Conservation (phyloP, 192 early-diverging fungal species). For the Entomortierella parvispora region DNA sequence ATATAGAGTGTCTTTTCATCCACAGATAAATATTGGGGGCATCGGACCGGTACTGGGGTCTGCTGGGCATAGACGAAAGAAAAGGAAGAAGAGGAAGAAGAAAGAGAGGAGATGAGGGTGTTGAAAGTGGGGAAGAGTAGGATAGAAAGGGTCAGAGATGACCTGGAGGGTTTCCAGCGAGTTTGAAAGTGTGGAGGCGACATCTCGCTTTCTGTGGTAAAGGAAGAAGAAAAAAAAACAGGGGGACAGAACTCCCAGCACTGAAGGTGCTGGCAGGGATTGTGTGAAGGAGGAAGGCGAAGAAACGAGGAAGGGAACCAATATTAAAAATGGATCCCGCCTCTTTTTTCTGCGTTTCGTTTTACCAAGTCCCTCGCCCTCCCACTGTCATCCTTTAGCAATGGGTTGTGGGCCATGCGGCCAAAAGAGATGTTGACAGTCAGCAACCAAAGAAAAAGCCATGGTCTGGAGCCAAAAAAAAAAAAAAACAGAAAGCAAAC, state of each 20-base stretch:
- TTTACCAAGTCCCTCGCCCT: no score
- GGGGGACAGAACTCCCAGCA: no score
- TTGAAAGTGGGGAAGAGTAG: background rate
- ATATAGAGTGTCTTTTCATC: no score
- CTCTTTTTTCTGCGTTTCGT: no score
- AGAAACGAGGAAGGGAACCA: background rate
- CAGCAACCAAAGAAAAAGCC: background rate
- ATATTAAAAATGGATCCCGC: background rate
- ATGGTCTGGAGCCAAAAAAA: background rate
- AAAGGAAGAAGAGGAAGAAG: no score
- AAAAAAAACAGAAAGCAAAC: background rate
- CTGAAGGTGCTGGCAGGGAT: background rate
- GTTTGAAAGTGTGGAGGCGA: background rate
- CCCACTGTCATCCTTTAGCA: no score
- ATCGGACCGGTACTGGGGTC: conserved; percentile 2
- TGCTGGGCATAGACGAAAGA: no score
- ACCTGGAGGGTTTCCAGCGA: background rate
- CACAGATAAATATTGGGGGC: background rate
- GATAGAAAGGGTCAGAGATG: background rate
- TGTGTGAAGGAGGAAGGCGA: no score
- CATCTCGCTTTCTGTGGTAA: no score
- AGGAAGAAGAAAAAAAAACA: background rate
- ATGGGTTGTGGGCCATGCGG: no score
- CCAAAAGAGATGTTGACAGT: background rate
- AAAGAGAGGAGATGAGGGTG: background rate